These are phyloP conservation scores for Hirschioporus abietinus DNA, from an alignment of 768 basidiomycete genomes.

Conservation along the genomic window DNA sequence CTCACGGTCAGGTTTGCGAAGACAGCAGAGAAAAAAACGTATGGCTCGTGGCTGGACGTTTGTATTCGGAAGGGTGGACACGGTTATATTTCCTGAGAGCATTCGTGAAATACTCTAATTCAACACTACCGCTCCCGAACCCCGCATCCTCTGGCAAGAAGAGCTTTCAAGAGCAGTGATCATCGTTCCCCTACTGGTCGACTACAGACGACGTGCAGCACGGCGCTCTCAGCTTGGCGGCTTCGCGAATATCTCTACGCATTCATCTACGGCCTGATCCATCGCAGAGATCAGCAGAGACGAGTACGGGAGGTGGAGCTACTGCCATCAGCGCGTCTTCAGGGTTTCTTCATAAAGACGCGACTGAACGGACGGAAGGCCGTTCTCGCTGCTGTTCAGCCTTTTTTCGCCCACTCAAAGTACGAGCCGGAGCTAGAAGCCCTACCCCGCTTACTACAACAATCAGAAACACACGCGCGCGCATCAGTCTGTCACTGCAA, in stretches of 20 bases:
- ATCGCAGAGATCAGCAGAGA: too few relatives aligned
- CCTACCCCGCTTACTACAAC: background rate
- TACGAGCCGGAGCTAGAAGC: constrained; percentile 1
- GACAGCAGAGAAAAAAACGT: background rate
- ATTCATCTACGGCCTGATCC: too few relatives aligned
- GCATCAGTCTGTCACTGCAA: background rate
- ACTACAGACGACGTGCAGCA: background rate
- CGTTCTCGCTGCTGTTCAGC: background rate
- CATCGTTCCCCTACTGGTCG: background rate
- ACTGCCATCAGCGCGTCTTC: too few relatives aligned
- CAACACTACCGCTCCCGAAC: background rate
- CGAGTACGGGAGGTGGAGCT: too few relatives aligned
- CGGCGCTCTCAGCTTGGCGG: background rate
- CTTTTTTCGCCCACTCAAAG: background rate
- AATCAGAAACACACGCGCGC: background rate
- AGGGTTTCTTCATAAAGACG: too few relatives aligned
- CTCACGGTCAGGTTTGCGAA: background rate
- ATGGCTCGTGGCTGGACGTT: background rate
- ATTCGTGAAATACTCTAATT: background rate
- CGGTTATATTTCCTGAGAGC: background rate
- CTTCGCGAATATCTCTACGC: too few relatives aligned
- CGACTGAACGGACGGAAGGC: background rate
- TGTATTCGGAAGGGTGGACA: background rate
- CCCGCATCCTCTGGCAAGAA: background rate
- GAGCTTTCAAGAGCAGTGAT: background rate